Conservation (phyloP, 2,329 filamentous ascomycete species). For the Monosporascus sp. region DNA sequence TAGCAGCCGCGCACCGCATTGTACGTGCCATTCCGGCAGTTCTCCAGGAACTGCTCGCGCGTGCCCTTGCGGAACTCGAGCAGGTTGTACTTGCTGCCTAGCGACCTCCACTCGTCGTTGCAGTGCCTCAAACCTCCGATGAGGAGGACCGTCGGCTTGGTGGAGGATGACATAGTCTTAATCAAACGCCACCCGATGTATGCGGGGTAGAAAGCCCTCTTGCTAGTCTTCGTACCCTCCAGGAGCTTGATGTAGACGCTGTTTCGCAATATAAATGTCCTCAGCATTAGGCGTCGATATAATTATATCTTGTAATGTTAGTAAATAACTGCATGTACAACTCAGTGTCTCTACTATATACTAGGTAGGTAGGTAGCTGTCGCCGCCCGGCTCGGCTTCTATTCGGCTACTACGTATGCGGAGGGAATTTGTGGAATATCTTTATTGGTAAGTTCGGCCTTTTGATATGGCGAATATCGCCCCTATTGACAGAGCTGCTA, state of each 20-base stretch:
- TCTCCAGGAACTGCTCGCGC: neutral
- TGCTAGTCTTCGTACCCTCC: neutral
- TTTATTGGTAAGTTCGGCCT: neutral
- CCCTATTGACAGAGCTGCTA: neutral
- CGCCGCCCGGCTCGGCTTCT: neutral
- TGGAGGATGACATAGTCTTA: neutral
- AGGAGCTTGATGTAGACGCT: neutral
- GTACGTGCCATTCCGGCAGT: neutral
- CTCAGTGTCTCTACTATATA: too few species aligned
- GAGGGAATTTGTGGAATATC: neutral
- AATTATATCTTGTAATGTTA: neutral
- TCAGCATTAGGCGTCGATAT: neutral
- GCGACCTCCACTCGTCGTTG: neutral
- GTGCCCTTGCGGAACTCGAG: neutral
- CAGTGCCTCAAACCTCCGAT: neutral
- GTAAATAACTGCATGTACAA: neutral
- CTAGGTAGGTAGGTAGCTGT: neutral
- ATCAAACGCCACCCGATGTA: neutral
- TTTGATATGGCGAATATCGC: neutral
- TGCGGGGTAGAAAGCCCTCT: neutral
- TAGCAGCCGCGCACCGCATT: neutral
- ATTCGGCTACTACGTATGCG: neutral
- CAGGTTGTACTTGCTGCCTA: neutral
- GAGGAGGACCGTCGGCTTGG: neutral
- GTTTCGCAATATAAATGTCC: neutral